A percentile compares a stretch with the other conserved stretches of the same genome.
phyloP scores from a whole-genome alignment of 371 early-diverging fungal species.

The Lichtheimia ramosa region DNA sequence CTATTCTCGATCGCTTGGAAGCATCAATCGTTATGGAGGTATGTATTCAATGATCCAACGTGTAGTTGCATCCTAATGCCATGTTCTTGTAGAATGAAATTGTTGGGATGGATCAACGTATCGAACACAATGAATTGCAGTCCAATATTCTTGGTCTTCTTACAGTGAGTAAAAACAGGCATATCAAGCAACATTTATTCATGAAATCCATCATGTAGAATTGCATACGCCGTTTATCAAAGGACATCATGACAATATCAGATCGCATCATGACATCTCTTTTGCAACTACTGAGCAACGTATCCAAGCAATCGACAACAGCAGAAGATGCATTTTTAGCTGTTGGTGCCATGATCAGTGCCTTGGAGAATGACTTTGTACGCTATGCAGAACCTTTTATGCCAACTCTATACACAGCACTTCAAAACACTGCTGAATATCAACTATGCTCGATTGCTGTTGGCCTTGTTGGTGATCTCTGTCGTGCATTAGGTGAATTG shows the following conservation, averaged over 20 bases:
- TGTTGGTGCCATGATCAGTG: constrained; percentile 80
- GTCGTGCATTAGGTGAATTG: constrained; percentile 78
- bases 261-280: constrained; percentile 82
- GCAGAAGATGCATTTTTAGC: constrained; percentile 90
- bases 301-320: constrained; percentile 77
- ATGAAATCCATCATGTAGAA: constrained; percentile 25
- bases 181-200: no score
- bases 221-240: constrained; percentile 77
- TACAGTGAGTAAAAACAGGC: constrained; percentile 40
- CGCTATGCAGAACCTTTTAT: constrained; percentile 86
- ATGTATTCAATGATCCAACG: constrained; percentile 1
- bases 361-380: constrained; percentile 74
- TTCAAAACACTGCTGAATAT: constrained; percentile 88
- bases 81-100: constrained; percentile 52
- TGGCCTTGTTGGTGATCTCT: constrained; percentile 93
- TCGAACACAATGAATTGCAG: constrained; percentile 83
- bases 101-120: constrained; percentile 78
- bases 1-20: constrained; percentile 81
- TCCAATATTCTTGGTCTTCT: constrained; percentile 88
- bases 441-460: constrained; percentile 89
- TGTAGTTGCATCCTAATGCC: background rate
- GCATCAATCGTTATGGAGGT: constrained; percentile 63
- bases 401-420: constrained; percentile 76
- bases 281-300: constrained; percentile 62
- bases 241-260: constrained; percentile 81